Base-by-base conservation (phyloP, 768 basidiomycete genomes). In the Pholiota molesta region DNA sequence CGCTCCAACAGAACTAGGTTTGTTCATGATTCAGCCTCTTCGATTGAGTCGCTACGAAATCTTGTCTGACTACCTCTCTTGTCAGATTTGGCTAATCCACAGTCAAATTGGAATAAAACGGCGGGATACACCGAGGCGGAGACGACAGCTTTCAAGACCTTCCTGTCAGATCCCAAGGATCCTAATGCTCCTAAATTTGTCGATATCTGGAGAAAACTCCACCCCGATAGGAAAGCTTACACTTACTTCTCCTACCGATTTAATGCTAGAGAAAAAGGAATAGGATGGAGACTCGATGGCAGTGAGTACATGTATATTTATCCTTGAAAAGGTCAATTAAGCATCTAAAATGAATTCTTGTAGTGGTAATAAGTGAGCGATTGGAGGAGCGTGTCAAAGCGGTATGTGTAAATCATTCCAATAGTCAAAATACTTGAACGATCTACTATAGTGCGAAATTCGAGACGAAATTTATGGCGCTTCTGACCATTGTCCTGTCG, bases 241-340 rank as follows among this genome's bases (percentile, higher is more conserved):
- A 91, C 91, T 0, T 95, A 94, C 71, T 95, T 90, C 64, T 89
- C 89, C 3, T 94, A 92, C 69, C 84, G 91, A 28, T 93, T 93
- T 75, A 86, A 92, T 64, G 91, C 90, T 71, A 79, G 94, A 28
- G 72, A 69, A 57, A 95, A 94, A 69, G 90, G 92, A 3, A 82
- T 93, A 51, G 93, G 93, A 1, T 96, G 94, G 94, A 81, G 94
- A 65, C 75, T 96, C 28, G 94, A 96, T 71, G 89, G 88, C 80
- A 93, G 92, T 94, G 78, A 64, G 75, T 74, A 67, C 21, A 47
- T 23, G 17, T 47, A 19, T 47, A 13, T 47, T 42, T 26, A 29
- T 42, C 53, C 4, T 35, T 13, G 11, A 11, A 42, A 26, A 31
- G 10, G 35, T 9, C 14, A 37, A 37, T 37, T 13, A 37, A 37